Percentiles rank a stretch among this genome's conserved stretches.
Conservation (phyloP, 192 early-diverging fungal species). For the Coemansia sp. region DNA sequence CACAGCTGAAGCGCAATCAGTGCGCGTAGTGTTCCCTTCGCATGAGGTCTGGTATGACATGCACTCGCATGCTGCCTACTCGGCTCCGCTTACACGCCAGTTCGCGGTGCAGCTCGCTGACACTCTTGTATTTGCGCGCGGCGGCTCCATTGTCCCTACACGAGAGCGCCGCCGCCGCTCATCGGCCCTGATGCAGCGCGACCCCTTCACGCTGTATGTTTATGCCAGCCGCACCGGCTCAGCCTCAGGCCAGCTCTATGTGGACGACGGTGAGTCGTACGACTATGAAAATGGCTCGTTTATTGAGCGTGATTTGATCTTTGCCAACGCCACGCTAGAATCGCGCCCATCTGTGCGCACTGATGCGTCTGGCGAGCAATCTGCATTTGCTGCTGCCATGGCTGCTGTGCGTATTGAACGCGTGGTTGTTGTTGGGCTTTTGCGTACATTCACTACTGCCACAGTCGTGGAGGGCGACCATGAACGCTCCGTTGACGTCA, state of each 20-base stretch:
- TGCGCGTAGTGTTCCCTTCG: slow-evolving; percentile 73
- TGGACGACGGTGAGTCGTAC: slow-evolving; percentile 89
- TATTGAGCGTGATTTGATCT: slow-evolving; percentile 54
- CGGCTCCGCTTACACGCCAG: slow-evolving; percentile 54
- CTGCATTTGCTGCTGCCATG: slow-evolving; percentile 22
- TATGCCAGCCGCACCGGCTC: slow-evolving; percentile 67
- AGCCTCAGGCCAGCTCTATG: slow-evolving; percentile 78
- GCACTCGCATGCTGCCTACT: slow-evolving; percentile 43
- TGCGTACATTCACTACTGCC: slow-evolving; percentile 32
- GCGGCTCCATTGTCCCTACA: slow-evolving; percentile 85
- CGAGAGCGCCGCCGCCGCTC: slow-evolving; percentile 83
- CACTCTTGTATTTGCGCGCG: slow-evolving; percentile 85
- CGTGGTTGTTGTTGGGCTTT: slow-evolving; percentile 43
- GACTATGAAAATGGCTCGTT: slow-evolving; percentile 69
- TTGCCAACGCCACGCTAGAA: slow-evolving; percentile 28
- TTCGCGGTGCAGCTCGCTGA: slow-evolving; percentile 64
- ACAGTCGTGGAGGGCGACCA: slow-evolving; percentile 32
- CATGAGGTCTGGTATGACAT: slow-evolving; percentile 63
- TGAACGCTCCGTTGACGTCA: slow-evolving; percentile 28
- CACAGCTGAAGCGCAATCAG: slow-evolving; percentile 28
- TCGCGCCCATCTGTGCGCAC: slow-evolving; percentile 42
- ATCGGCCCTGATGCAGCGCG: slow-evolving; percentile 73
- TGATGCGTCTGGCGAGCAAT: slow-evolving; percentile 11
- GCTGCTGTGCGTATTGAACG: slow-evolving; percentile 51
- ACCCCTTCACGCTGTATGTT: slow-evolving; percentile 91